Evolutionary conservation across 2,329 filamentous ascomycete species (phyloP), one percentile per base, ranked within the genome.

Genomic region (Aspergillus brasiliensis): DNA sequence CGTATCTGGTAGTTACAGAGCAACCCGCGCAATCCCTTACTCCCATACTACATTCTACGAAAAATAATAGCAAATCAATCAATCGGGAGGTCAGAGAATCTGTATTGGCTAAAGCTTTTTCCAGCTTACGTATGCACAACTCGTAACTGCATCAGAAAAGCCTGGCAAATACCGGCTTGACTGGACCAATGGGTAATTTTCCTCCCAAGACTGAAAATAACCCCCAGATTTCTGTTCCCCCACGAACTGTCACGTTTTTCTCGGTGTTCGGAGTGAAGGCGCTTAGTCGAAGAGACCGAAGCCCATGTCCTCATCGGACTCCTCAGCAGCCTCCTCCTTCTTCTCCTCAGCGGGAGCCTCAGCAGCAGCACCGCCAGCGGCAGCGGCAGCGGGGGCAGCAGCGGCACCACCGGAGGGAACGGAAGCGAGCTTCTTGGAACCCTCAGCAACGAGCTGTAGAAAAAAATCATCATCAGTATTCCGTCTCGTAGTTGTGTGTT

Each of bases 341-440:
- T 89, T 88, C 76, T 84, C 83, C 80, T 88, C 87, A 76, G 84
- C 87, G 68, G 81, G 88, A 71, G 82, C 88, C 71, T 82, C 90
- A 72, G 83, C 90, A 70, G 82, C 88, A 71, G 83, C 89, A 73
- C 82, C 89, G 75, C 83, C 91, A 77, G 82, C 89, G 77, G 82
- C 87, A 79, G 77, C 75, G 70, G 78, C 58, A 52, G 71, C 59
- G 55, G 69, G 63, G 40, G 70, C 69, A 62, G 65, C 85, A 73
- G 83, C 84, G 76, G 84, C 86, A 81, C 93, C 93, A 75, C 93
- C 95, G 76, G 91, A 92, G 81, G 95, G 93, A 77, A 99, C 94
- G 82, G 94, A 97, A 74, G 95, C 95, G 76, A 99, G 92, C 89
- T 99, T 99, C 82, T 84, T 77, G 69, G 91, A 88, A 78, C 95